These are phyloP conservation scores for Populus hybrid DNA, from an alignment of 441 rosid genomes.

Conservation along the genomic window DNA sequence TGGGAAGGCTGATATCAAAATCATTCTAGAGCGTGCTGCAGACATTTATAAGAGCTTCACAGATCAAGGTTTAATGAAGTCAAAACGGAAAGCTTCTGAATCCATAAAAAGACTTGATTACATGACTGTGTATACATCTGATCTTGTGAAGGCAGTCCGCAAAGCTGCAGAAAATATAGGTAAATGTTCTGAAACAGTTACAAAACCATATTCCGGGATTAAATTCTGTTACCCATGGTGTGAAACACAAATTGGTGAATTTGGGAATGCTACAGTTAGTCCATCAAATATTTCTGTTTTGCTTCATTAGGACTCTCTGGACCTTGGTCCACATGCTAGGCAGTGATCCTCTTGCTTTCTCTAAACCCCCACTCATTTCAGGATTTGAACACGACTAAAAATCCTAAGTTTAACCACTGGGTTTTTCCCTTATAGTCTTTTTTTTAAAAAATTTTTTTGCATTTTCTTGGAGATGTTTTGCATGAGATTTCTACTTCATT, in stretches of 20 bases:
- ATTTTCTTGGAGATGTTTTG: neutral
- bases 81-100: constrained; percentile 36
- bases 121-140: constrained; percentile 78
- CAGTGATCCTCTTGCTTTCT: neutral
- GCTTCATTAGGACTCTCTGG: too few relatives aligned
- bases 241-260: neutral
- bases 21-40: constrained; percentile 82
- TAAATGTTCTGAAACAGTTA: constrained; percentile 27
- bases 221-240: neutral
- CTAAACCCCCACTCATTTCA: neutral
- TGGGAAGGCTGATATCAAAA: constrained; percentile 84
- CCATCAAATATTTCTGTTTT: too few relatives aligned
- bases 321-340: too few relatives aligned
- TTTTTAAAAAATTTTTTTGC: too few relatives aligned
- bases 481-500: neutral
- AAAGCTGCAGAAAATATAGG: constrained; percentile 87
- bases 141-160: constrained; percentile 84
- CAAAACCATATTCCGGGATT: neutral
- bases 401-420: too few relatives aligned
- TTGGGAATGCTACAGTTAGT: neutral
- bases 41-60: constrained; percentile 57
- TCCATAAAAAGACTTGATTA: constrained; percentile 69
- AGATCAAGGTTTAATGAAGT: constrained; percentile 36
- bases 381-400: too few relatives aligned
- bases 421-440: too few relatives aligned